phyloP scores from a whole-genome alignment of 441 rosid genomes.

The Brassica hybrid region DNA sequence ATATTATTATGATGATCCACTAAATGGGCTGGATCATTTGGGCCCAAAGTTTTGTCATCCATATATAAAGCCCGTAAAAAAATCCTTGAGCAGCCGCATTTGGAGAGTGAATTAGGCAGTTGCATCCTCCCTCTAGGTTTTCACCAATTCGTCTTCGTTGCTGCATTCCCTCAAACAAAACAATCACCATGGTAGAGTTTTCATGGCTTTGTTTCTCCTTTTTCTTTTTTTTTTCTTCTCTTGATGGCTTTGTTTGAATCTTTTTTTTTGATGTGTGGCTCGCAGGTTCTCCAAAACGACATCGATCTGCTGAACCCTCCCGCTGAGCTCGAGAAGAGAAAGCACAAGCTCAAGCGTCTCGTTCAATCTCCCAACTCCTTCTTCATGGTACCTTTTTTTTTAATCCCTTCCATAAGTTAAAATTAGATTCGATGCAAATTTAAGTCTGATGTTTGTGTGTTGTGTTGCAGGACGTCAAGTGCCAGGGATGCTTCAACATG shows the following conservation, averaged over 20 bases:
- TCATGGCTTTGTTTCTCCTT: not conserved
- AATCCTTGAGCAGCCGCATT: not conserved
- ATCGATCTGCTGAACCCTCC: slow-evolving; percentile 34
- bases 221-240: not conserved
- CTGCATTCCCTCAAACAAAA: not conserved
- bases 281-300: slow-evolving; percentile 38
- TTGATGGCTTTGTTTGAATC: not conserved
- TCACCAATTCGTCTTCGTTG: not conserved
- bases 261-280: not conserved
- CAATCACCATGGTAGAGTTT: slow-evolving; percentile 20
- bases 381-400: not conserved
- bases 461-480: slow-evolving; percentile 47
- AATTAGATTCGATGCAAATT: not conserved
- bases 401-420: not conserved
- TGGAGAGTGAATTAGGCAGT: not conserved
- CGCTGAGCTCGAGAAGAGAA: slow-evolving; percentile 37
- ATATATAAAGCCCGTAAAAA: not conserved
- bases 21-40: not conserved
- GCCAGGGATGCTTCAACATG: too few relatives aligned
- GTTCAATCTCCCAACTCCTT: too few relatives aligned
- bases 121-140: slow-evolving; percentile 1
- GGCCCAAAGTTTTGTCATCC: not conserved
- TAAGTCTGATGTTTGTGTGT: not conserved
- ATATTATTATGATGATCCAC: not conserved
- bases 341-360: slow-evolving; percentile 39